Conservation (phyloP, 495 filamentous ascomycete species). For the Lophiostoma macrostomum region DNA sequence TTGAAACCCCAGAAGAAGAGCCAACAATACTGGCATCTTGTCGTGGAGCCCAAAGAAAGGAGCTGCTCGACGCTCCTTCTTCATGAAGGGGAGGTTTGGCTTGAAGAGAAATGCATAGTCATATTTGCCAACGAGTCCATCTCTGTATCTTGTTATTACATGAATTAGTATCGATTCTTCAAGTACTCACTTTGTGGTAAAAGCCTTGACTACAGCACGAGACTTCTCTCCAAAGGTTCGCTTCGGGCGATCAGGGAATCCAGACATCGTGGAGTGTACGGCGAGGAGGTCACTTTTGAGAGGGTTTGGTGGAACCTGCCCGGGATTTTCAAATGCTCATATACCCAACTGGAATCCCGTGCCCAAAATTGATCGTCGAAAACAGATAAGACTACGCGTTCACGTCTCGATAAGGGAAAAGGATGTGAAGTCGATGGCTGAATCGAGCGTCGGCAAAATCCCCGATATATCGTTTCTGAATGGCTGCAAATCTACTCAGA, state of each 20-base stretch:
- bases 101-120: constrained; percentile 78
- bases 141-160: constrained; percentile 40
- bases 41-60: constrained; percentile 91
- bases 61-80: constrained; percentile 56
- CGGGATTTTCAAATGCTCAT: constrained; percentile 24
- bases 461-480: constrained; percentile 10
- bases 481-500: background rate
- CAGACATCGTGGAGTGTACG: constrained; percentile 29
- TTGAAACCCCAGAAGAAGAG: constrained; percentile 68
- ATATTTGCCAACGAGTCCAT: constrained; percentile 79
- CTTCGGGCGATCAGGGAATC: constrained; percentile 34
- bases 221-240: constrained; percentile 27
- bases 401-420: constrained; percentile 7
- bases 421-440: background rate
- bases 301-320: constrained; percentile 36
- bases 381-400: constrained; percentile 2
- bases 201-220: constrained; percentile 29
- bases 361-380: constrained; percentile 7
- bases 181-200: constrained; percentile 37
- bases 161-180: background rate
- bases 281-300: constrained; percentile 30
- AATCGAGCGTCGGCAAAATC: background rate
- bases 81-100: constrained; percentile 82
- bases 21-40: constrained; percentile 74
- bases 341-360: background rate